Base-by-base conservation (phyloP, 192 early-diverging fungal species). In the Coemansia sp. region DNA sequence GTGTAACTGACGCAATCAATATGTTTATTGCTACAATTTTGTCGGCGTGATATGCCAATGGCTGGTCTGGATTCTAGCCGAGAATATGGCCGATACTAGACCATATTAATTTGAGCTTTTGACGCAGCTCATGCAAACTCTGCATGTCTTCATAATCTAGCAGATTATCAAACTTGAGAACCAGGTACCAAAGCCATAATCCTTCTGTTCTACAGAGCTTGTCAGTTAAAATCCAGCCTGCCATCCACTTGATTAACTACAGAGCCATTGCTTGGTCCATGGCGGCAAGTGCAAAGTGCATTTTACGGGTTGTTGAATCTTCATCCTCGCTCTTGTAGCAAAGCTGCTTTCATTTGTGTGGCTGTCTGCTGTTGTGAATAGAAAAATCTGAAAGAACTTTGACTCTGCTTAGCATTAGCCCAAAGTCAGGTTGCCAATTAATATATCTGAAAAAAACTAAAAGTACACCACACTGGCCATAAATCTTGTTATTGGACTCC, bases 101-200 rank as follows among this genome's bases (percentile, higher is more conserved):
- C 32, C 67, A 54, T 32, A 69, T 69, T 16, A 28, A 8, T 31
- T 33, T 53, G 28, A 77, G 56, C 23, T 56, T 54, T 25, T 67
- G 67, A 50, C 73, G 70, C 7, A 77, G 59, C 23, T 77, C 63
- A 32, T 67, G 73, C 56, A 77, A 43, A 5, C 44, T 42, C 47
- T 77, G 73, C 11, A 30, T 77, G 54, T 77, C 73, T 22, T 70
- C 67, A 3, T 69, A 64, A 48, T 77, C 73, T 24, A 77, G 38
- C 25, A 77, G 60, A 12, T 29, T 44, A 52, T 77, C 73, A 22
- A 77, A 49, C 33, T 46, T 62, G 3, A 77, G 64, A 18, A 77
- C 31, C 52, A 77, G 46, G 35, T 70, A 60, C 73, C 73, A 77
- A n/a, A 70, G 38, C 73, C 73, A 77, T 3, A 70, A 61, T 2